These are phyloP conservation scores for Xylaria acuta DNA, from an alignment of 495 filamentous ascomycete species.

Conservation along the genomic window DNA sequence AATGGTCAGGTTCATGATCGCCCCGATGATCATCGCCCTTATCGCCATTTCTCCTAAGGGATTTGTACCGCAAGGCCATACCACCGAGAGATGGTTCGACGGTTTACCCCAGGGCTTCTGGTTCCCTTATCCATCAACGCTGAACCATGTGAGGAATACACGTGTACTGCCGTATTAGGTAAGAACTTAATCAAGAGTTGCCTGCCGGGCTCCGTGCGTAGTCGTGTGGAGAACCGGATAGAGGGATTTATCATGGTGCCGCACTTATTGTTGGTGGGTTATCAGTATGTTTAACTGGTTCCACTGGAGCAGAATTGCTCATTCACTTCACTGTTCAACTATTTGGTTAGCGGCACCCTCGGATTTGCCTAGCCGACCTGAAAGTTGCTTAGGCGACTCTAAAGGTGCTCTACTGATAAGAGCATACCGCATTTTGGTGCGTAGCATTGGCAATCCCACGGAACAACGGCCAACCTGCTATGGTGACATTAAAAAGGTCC, in stretches of 20 bases:
- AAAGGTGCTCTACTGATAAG: neutral
- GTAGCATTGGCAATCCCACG: neutral
- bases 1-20: neutral
- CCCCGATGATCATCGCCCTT: neutral
- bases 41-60: neutral
- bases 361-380: neutral
- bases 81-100: neutral
- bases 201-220: constrained; percentile 19
- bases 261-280: neutral
- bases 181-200: constrained; percentile 25
- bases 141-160: neutral
- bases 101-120: neutral
- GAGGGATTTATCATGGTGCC: neutral
- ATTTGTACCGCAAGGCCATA: neutral
- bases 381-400: neutral
- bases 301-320: neutral
- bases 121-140: neutral
- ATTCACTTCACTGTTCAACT: neutral
- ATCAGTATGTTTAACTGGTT: neutral
- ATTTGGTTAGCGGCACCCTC: neutral
- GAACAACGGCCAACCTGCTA: neutral
- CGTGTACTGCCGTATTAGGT: constrained; percentile 25
- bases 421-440: neutral
- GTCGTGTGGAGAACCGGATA: neutral
- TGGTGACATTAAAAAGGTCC: constrained; percentile 29